Base-by-base conservation (phyloP, 192 early-diverging fungal genomes). In the Dimargaris xerosporica region DNA sequence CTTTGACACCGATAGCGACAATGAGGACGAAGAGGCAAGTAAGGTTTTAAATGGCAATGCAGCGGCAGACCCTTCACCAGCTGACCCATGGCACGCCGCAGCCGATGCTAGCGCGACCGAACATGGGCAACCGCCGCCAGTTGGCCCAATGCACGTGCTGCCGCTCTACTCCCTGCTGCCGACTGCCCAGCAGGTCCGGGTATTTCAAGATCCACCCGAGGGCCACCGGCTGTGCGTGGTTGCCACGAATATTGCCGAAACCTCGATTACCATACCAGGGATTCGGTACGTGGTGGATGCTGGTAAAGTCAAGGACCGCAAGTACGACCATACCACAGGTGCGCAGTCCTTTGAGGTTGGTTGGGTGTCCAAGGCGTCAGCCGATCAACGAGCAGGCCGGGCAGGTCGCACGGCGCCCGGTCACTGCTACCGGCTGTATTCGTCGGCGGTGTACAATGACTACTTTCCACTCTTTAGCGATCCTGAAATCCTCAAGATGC, bases 201-300 rank as follows among this genome's bases (percentile, higher is more conserved):
- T 98, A 2, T 99, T 99, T 75, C 80, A 90, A 53, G 72, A 81
- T 13, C 88, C 90, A 42, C 95, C 96, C 10, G 74, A 83, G 17
- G 94, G 94, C 41, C 82, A 83, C 17, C 82, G 96, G 16, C 75
- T 98, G 21, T 92, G 91, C 67, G 91, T 99, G 13, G 79, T 99
- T 19, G 94, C 94, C 7, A 99, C 96, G 53, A 97, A 99, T 67
- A 91, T 99, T 5, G 96, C 96, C n/a, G 96, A 99, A 76, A 99
- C 96, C 0, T 93, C 90, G 15, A 82, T 99, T 23, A 99, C 96
- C 3, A 97, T 99, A 44, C 94, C 96, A 10, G 87, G 87, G 30
- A 88, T 99, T 62, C 81, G 84, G 21, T 96, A 97, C 66, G 96
- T 99, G 5, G 87, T 99, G 7, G 96, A 99, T 71, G 80, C 85